Evolutionary conservation across 1,139 yeast species (phyloP), one percentile per base, ranked within the genome.

Genomic region (Taphrina deformans): DNA sequence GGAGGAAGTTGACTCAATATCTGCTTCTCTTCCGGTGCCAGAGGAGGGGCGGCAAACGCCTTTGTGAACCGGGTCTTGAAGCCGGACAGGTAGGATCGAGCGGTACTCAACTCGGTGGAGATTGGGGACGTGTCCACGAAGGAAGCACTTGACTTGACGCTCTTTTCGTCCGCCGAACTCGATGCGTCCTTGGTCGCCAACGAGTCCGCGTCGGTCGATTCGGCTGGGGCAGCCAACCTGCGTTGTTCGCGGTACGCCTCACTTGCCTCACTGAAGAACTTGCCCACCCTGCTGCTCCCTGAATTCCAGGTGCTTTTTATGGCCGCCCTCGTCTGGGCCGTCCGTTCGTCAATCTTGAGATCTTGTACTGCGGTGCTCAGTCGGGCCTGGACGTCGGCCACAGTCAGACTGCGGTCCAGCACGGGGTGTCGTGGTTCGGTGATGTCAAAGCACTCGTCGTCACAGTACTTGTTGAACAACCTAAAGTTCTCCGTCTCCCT

Each of bases 391-490:
- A 61, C 65, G 33, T 61, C 65, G 14, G 59, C 65, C 48, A 61
- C 55, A 12, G 65, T 59, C 56, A 61, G 21, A 23, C 52, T 45
- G 18, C 65, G 59, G 23, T 51, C 65, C 46, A 61, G 33, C 31
- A 51, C 65, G 14, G 85, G 74, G 75, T 92, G 97, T 67, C 81
- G 80, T 0, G 97, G 97, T 68, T 86, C 89, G 66, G 90, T 85
- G 69, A 93, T 85, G 72, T 91, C 96, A 77, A 92, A 92, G 38
- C 93, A 79, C 72, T 92, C 92, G 72, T 89, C 96, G 73, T 92
- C 98, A 1, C 97, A 89, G 69, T 80, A 80, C 29, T 77, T 72
- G 71, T 88, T 81, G 83, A 96, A 93, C 6, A 90, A 81, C 56
- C 81, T 76, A 75, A 79, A 92, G 73, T 89, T 90, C 66, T 82